Base-by-base conservation (phyloP, 164 flowering plant genomes). In the Annona cherimola region DNA sequence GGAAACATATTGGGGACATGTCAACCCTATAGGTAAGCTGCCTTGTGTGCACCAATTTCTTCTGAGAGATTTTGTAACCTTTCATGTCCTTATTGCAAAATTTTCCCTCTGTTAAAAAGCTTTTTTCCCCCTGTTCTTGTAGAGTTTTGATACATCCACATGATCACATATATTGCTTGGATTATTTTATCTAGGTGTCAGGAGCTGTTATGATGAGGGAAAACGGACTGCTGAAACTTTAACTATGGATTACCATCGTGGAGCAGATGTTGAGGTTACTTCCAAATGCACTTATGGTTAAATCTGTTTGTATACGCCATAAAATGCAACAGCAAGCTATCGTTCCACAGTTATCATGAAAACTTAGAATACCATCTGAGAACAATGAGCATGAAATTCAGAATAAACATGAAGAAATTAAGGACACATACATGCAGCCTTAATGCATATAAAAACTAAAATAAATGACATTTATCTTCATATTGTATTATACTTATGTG, bases 121-220 rank as follows among this genome's bases (percentile, higher is more conserved):
- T 5, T 46, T 46, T 6, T 2, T n/a, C n/a, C 54, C 1, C 4
- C 4, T 0, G 54, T 9, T 16, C 57, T 7, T 50, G 14, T 50
- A 50, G 9, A 5, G 2, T 50, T 50, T 7, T 50, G 14, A 50
- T 50, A 50, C 8, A 50, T 50, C 9, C 57, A 50, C 57, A 50
- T 46, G 12, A 9, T 50, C 41, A 9, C 18, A 64, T 41, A 64
- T 42, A 18, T 77, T 72, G 7, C n/a, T 62, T 62, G 5, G 11
- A 71, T 74, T 16, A 63, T 67, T 12, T 40, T 75, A 45, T 41
- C 59, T 76, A 93, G 98, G 98, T 77, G 98, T 87, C 65, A 81
- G 98, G 80, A 93, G 96, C 70, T 93, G 98, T 75, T 93, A 93
- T 76, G 98, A 93, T 82, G 98, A 93, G 83, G 97, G 98, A 60